A percentile compares a stretch with the other conserved stretches of the same genome.
phyloP scores from a whole-genome alignment of 2,329 filamentous ascomycete species.

The Aspergillus aculeatinus region DNA sequence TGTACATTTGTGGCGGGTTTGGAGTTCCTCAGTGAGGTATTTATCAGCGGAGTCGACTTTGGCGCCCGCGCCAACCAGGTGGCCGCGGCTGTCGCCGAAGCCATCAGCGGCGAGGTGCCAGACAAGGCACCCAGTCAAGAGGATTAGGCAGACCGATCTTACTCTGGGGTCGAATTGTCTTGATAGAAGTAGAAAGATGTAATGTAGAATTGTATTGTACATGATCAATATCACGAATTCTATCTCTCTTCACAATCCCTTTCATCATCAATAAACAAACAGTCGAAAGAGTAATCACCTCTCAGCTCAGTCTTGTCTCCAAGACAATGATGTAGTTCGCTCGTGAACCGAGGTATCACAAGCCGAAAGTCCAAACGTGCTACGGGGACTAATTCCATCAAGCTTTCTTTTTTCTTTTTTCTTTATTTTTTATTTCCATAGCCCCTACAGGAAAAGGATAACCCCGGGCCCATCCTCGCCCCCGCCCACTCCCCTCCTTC shows the following conservation, averaged over 20 bases:
- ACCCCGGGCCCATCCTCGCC: too few relatives aligned
- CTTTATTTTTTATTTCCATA: too few relatives aligned
- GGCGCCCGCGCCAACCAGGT: conserved; percentile 14
- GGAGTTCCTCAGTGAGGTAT: conserved; percentile 79
- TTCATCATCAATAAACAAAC: too few relatives aligned
- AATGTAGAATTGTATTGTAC: neutral
- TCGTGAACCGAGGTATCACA: conserved; percentile 16
- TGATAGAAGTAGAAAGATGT: neutral
- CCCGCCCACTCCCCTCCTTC: too few relatives aligned
- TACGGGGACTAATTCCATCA: neutral
- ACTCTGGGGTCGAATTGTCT: conserved; percentile 1
- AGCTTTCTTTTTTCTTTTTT: neutral
- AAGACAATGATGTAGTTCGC: neutral
- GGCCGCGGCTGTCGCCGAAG: conserved; percentile 19
- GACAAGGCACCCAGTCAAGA: neutral
- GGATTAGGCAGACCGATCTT: neutral
- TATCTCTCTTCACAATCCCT: neutral
- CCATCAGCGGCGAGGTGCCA: conserved; percentile 22
- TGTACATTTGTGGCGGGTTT: conserved; percentile 88
- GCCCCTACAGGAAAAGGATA: neutral
- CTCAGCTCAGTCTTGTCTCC: neutral
- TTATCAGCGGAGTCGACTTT: conserved; percentile 75
- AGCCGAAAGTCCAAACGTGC: neutral
- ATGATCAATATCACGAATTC: neutral
- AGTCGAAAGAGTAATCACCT: too few relatives aligned